Evolutionary conservation across 2,329 filamentous ascomycete genomes (phyloP), one percentile per base, ranked within the genome.

Genomic region (Colletotrichum spinosum): DNA sequence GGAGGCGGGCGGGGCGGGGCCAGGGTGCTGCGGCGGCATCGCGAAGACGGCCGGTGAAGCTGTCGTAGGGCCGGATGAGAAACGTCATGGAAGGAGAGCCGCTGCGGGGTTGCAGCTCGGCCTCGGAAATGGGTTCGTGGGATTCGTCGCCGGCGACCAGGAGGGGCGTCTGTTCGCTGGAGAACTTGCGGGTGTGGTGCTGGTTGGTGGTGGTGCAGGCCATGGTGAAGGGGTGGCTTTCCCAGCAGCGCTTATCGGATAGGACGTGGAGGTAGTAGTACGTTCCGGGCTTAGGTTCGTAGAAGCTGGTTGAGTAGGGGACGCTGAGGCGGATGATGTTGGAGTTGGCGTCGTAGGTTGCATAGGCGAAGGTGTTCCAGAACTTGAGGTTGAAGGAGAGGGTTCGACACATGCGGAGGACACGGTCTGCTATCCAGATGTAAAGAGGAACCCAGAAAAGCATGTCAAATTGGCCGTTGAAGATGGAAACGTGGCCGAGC

Each of bases 401-500:
- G 17, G 81, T 77, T 1, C 85, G 81, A 0, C 77, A 56, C 4
- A 81, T 62, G 0, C 86, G 81, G 1, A 84, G 60, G 8, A 81
- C 53, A 2, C 86, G 79, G 57, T 88, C 86, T 1, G 80, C 69
- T 0, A 77, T 54, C 86, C 86, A 88, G 35, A 87, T 77, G 10
- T 74, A 72, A 3, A 80, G 73, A 3, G 82, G 83, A 0, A 81
- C 74, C 80, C 83, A 88, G 55, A 86, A 80, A 17, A 84, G 80
- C 8, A 72, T 70, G 56, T 86, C 81, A 62, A 81, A 87, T 51
- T 79, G 74, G 17, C 80, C 80, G 6, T 76, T 72, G 64, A 86
- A 86, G 25, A 87, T 84, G n/a, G 86, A 76, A 62, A 86, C 75
- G 68, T 89, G 77, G 59, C 84, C 81, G 42, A 84, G 83, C 79